phyloP scores from a whole-genome alignment of 768 basidiomycete species.

The Asterophora parasitica region DNA sequence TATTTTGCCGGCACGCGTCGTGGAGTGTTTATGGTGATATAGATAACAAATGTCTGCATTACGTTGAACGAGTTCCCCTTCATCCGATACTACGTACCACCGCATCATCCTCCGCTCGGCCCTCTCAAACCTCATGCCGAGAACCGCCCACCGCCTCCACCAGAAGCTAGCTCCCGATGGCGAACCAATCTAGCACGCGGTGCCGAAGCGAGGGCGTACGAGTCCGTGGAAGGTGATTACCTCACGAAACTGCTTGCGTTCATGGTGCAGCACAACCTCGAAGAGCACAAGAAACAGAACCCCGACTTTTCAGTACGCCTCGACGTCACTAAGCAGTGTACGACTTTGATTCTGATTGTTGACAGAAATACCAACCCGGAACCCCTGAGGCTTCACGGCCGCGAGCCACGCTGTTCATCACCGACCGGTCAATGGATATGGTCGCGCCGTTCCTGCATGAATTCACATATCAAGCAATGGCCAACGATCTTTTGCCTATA shows the following conservation, averaged over 20 bases:
- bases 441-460: slow-evolving; percentile 90
- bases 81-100: slow-evolving; percentile 88
- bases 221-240: slow-evolving; percentile 70
- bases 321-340: background rate
- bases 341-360: slow-evolving; percentile 4
- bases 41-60: slow-evolving; percentile 86
- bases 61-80: slow-evolving; percentile 88
- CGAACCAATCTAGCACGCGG: slow-evolving; percentile 78
- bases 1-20: background rate
- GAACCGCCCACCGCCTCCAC: slow-evolving; percentile 61
- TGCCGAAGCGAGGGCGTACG: slow-evolving; percentile 59
- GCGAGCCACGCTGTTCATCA: slow-evolving; percentile 80
- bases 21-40: slow-evolving; percentile 1
- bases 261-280: slow-evolving; percentile 77
- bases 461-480: slow-evolving; percentile 99
- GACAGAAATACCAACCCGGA: slow-evolving; percentile 38
- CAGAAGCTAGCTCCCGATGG: slow-evolving; percentile 67
- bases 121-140: slow-evolving; percentile 66
- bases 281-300: slow-evolving; percentile 83
- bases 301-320: slow-evolving; percentile 81
- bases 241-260: slow-evolving; percentile 79
- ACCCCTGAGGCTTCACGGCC: slow-evolving; percentile 52
- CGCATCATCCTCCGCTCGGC: slow-evolving; percentile 78
- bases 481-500: slow-evolving; percentile 87
- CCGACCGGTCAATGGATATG: slow-evolving; percentile 95